Evolutionary conservation across 139 green algal genomes (phyloP), one percentile per base, ranked within the genome.

Genomic region (Mesotaenium endlicherianum): DNA sequence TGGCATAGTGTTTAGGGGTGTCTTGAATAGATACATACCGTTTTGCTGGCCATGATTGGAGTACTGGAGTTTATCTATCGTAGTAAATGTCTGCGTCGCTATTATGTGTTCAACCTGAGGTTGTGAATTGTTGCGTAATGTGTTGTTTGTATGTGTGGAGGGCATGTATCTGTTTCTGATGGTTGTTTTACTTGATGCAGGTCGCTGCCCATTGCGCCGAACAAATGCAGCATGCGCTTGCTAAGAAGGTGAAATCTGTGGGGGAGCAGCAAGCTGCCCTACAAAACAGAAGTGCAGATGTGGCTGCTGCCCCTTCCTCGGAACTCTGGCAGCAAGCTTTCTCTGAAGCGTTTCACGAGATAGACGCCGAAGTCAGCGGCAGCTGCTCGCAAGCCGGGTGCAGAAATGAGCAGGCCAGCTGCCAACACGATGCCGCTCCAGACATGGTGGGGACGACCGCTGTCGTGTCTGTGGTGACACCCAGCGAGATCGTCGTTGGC

Each of bases 371-470:
- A 17, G 55, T 83, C 41, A 82, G 40, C 49, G 75, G 75, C 1
- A 26, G 38, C 53, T 82, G 75, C 47, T 74, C 34, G 75, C 1
- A 4, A 8, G 31, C 36, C 4, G 70, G 41, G 47, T 82, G 75
- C 8, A 16, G 26, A 26, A 60, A 72, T 2, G 77, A 75, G 77
- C 42, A 64, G 50, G 50, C 50, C 20, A 20, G 20, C 20, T 20
- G 20, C 26, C 50, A 64, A 34, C 20, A 20, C 50, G 34, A 11
- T 42, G 36, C 16, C 14, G 64, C 64, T 11, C 64, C 64, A 14
- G 64, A 75, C 14, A 80, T 16, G 16, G 75, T 82, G 26, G 1
- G 95, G 94, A 91, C 86, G 75, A 97, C 94, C 1, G 93, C 95
- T 0, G 50, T 97, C 2, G 91, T 82, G 1, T 88, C 86, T 2